Evolutionary conservation across 257 asterid genomes (phyloP).

Genomic region (Anisodus tanguticus): DNA sequence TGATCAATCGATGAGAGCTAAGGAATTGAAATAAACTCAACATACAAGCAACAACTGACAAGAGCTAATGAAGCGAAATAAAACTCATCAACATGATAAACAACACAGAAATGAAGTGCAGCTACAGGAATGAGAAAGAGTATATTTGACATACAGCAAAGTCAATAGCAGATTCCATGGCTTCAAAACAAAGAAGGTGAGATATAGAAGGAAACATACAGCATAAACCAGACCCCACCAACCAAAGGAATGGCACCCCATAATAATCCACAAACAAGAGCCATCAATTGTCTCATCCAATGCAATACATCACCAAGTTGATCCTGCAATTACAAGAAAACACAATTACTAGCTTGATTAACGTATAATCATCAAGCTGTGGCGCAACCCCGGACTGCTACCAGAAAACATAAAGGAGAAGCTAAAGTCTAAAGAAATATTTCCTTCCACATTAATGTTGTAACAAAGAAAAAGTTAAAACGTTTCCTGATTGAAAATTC

Average conservation of each 20-base stretch:
- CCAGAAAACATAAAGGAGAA: not conserved
- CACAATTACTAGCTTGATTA: constrained; percentile 33
- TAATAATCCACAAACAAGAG: constrained; percentile 71
- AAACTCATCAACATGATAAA: not conserved
- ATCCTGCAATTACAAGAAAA: constrained; percentile 59
- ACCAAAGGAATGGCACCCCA: constrained; percentile 96
- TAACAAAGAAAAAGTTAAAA: constrained; percentile 1
- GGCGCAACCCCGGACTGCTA: not conserved
- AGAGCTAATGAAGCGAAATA: not conserved
- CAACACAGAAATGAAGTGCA: constrained; percentile 12
- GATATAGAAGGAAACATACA: constrained; percentile 54
- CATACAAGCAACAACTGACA: not conserved
- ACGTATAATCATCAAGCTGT: constrained; percentile 19
- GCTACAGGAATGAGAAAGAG: not conserved
- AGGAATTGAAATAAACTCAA: not conserved
- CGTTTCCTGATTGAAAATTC: not conserved
- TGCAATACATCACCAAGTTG: constrained; percentile 90
- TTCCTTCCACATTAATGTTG: constrained; percentile 2
- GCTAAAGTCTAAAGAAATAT: not conserved
- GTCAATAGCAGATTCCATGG: not conserved
- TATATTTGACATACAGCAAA: constrained; percentile 11
- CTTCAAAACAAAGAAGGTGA: not conserved
- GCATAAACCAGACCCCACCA: constrained; percentile 87
- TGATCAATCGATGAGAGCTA: not conserved
- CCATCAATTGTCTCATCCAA: constrained; percentile 93